Percentiles rank a stretch among this genome's conserved stretches.
Conservation (phyloP, 1,284 basidiomycete species). For the Cryptococcus sp. region DNA sequence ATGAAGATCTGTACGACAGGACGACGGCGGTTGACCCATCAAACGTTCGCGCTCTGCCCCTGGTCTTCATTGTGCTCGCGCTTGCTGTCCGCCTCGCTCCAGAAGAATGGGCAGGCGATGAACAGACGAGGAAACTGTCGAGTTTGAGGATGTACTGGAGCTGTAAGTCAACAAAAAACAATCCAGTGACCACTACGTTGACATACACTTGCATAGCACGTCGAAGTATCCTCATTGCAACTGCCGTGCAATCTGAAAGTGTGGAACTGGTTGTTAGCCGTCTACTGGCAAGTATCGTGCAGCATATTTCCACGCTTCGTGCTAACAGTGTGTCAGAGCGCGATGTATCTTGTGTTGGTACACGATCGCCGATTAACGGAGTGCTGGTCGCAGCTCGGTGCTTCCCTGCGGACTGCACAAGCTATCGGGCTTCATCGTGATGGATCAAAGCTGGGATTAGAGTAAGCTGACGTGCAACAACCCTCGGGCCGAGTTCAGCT, state of each 20-base stretch:
- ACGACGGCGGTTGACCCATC: constrained; percentile 73
- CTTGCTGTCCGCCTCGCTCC: constrained; percentile 83
- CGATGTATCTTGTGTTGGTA: constrained; percentile 80
- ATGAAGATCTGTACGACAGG: constrained; percentile 74
- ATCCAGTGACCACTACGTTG: background rate
- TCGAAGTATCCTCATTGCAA: constrained; percentile 79
- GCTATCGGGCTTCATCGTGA: constrained; percentile 91
- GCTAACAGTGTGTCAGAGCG: constrained; percentile 61
- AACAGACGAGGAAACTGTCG: constrained; percentile 69
- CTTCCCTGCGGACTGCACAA: constrained; percentile 88
- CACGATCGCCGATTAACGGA: constrained; percentile 60
- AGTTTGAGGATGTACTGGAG: constrained; percentile 91
- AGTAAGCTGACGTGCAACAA: constrained; percentile 55
- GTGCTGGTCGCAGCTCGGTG: constrained; percentile 93
- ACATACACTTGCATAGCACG: constrained; percentile 66
- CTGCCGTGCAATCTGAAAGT: constrained; percentile 85
- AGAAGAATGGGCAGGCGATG: constrained; percentile 76
- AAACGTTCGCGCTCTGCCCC: constrained; percentile 82
- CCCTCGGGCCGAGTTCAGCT: background rate
- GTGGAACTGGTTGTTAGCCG: constrained; percentile 85
- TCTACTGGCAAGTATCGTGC: constrained; percentile 64
- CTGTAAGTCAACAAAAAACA: constrained; percentile 66
- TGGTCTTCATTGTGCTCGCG: constrained; percentile 91
- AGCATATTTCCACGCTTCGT: background rate
- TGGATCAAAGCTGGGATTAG: constrained; percentile 68